Evolutionary conservation across 768 basidiomycete species (phyloP), one percentile per base, ranked within the genome.

Genomic region (Macrolepiota albuminosa): DNA sequence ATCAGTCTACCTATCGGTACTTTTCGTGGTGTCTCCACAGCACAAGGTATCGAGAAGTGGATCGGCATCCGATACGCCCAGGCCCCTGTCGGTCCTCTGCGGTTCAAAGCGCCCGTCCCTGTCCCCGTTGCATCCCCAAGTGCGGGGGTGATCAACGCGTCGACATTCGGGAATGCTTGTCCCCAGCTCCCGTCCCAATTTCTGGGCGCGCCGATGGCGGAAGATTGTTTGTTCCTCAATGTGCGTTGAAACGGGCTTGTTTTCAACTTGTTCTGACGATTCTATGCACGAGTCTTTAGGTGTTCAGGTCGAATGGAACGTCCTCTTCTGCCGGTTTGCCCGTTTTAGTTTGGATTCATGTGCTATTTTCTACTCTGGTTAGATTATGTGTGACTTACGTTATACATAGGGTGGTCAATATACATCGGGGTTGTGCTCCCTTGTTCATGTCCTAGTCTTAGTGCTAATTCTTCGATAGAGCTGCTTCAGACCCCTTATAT

Each of bases 161-260:
- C 76, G 13, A 57, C 66, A 7, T 86, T 85, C 57, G 82, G 83
- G 1, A 74, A 82, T 62, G 82, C 81, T 2, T 87, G 84, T 66
- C 82, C 82, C 24, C 85, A 84, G 58, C 75, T 75, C 9, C 67
- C 73, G 6, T 29, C 61, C 21, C 21, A 21, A 4, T 64, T 51
- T 29, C 67, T 81, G 0, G 80, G 78, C 11, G 83, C 80, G 16
- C 72, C 76, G 1, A 71, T 78, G 5, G 72, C 71, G 7, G 84
- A 86, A 66, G 79, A 84, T 57, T 86, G 85, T 59, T 66, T 86
- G n/a, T 74, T 70, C 46, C 69, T 86, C 49, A 85, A 86, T 62
- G 85, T 79, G 54, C 6, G 21, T 24, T 9, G 6, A 1, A 0
- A n/a, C 10, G 18, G 8, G 5, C n/a, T n/a, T 42, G 40, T 8